phyloP scores from a whole-genome alignment of 768 basidiomycete species.

The Dacryopinax spathularia region DNA sequence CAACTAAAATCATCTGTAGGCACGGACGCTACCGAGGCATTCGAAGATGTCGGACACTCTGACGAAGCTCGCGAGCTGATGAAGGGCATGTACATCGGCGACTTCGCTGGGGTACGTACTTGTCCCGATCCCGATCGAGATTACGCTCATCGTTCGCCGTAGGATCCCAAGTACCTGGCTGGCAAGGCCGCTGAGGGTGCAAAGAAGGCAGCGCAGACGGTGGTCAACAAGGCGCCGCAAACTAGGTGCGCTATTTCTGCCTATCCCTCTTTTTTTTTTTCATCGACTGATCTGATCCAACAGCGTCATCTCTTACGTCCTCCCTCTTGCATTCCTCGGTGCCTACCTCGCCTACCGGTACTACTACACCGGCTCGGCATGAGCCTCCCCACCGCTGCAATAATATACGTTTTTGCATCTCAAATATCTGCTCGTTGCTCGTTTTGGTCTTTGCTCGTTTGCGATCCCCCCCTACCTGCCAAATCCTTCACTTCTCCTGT shows the following conservation, averaged over 20 bases:
- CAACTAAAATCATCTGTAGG: constrained; percentile 36
- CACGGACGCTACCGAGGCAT: constrained; percentile 92
- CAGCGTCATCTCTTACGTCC: constrained; percentile 61
- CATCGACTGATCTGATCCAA: background rate
- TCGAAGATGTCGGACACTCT: constrained; percentile 98
- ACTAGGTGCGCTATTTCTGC: background rate
- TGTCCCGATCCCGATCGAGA: constrained; percentile 5
- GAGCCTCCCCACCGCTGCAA: too few species aligned
- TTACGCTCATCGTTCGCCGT: constrained; percentile 1
- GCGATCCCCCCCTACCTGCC: background rate
- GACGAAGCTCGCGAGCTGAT: constrained; percentile 88
- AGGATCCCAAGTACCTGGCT: too few species aligned
- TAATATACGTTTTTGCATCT: background rate
- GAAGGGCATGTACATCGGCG: constrained; percentile 62
- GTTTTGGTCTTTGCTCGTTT: background rate
- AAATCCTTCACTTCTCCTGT: too few species aligned
- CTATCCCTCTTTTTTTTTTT: background rate
- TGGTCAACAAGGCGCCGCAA: background rate
- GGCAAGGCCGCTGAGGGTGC: too few species aligned
- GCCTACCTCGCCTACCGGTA: constrained; percentile 82
- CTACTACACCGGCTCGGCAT: constrained; percentile 29
- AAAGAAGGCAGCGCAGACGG: background rate
- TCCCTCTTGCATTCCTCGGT: constrained; percentile 63
- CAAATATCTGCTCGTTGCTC: background rate
- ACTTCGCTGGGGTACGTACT: constrained; percentile 35